Percentiles rank a stretch among this genome's conserved stretches.
These are phyloP conservation scores for Paraconiothyrium brasiliense DNA, from an alignment of 2,329 filamentous ascomycete genomes.

Conservation along the genomic window DNA sequence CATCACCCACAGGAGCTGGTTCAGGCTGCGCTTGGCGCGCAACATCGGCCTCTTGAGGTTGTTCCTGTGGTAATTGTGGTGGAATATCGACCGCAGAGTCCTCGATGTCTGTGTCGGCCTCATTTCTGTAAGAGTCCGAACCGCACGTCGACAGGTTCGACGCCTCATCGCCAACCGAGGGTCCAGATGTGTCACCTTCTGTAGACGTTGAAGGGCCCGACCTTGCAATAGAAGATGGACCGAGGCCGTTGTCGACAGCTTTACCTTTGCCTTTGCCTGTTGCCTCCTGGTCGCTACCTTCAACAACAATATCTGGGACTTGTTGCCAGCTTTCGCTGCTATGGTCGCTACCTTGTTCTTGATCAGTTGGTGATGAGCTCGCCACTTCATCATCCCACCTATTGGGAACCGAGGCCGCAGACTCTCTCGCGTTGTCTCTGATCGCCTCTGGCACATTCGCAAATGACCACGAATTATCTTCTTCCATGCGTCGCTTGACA, in stretches of 20 bases:
- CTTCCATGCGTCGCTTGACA: conserved; percentile 59
- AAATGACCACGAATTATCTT: conserved; percentile 48
- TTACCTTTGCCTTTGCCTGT: conserved; percentile 40
- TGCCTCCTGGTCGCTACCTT: conserved; percentile 31
- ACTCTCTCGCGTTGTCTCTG: conserved; percentile 14
- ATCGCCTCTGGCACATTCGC: conserved; percentile 30
- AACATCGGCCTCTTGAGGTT: conserved; percentile 17
- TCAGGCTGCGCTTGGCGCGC: conserved; percentile 15
- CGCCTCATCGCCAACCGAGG: conserved; percentile 9
- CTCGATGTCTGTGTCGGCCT: conserved; percentile 9
- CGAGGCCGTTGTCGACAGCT: conserved; percentile 18
- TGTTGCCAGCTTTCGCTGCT: conserved; percentile 54
- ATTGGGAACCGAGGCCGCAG: conserved; percentile 23
- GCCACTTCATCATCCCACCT: conserved; percentile 40
- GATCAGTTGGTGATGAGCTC: conserved; percentile 27
- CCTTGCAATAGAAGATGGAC: neutral
- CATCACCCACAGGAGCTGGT: conserved; percentile 13
- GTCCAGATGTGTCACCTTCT: neutral
- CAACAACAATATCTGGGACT: conserved; percentile 40
- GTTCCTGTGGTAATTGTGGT: conserved; percentile 1
- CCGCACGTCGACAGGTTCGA: conserved; percentile 17
- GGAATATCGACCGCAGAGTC: conserved; percentile 18
- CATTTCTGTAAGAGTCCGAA: conserved; percentile 21
- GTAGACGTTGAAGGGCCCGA: neutral
- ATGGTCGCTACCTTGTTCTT: conserved; percentile 46